These are phyloP conservation scores for Gossypium longicalyx DNA, from an alignment of 345 rosid genomes.

Conservation along the genomic window DNA sequence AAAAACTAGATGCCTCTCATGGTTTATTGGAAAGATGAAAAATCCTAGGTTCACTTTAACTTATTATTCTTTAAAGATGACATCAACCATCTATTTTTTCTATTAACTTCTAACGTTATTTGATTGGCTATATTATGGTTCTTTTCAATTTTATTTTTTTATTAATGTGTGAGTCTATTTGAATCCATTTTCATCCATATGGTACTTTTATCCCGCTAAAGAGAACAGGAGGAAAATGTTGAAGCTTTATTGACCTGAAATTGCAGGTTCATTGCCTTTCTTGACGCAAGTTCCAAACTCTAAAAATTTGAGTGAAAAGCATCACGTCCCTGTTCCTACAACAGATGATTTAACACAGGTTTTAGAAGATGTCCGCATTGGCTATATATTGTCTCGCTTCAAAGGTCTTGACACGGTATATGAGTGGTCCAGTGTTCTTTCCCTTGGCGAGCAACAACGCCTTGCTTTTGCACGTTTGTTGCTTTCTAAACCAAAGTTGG, in stretches of 20 bases:
- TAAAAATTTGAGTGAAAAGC: conserved; percentile 26
- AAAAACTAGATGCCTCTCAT: not conserved
- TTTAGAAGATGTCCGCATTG: conserved; percentile 69
- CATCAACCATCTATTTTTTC: not conserved
- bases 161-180: not conserved
- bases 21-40: not conserved
- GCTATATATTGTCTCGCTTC: conserved; percentile 64
- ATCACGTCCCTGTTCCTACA: conserved; percentile 52
- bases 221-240: not conserved
- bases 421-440: conserved; percentile 97
- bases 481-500: conserved; percentile 78
- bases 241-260: conserved; percentile 1
- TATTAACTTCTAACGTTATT: not conserved
- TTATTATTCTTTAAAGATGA: not conserved
- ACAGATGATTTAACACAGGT: conserved; percentile 59
- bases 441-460: conserved; percentile 97
- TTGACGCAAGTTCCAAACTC: conserved; percentile 28
- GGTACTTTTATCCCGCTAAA: not conserved
- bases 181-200: not conserved
- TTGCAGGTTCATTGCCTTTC: conserved; percentile 49
- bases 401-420: conserved; percentile 53
- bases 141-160: not conserved
- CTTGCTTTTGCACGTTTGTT: conserved; percentile 84
- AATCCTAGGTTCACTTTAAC: not conserved
- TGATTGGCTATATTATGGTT: not conserved